Evolutionary conservation across 1,284 basidiomycete species (phyloP).

Genomic region (Hymenochaete sp.): DNA sequence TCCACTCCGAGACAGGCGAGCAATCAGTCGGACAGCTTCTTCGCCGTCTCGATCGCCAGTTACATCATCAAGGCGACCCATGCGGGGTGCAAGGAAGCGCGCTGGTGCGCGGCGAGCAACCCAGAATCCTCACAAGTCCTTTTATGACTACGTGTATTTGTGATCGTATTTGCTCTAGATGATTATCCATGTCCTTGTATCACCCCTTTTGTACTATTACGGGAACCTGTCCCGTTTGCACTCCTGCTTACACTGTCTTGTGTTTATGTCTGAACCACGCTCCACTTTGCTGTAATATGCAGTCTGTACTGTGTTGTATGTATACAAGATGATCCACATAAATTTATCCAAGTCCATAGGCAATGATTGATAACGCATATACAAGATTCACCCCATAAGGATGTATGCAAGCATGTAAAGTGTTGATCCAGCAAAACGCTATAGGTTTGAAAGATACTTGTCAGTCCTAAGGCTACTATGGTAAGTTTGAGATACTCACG

Average conservation of each 20-base stretch:
- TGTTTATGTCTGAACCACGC: too few species aligned
- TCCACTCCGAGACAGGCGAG: constrained; percentile 28
- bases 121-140: constrained; percentile 22
- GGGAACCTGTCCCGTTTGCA: too few species aligned
- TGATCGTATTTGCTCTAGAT: background rate
- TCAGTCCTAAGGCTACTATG: background rate
- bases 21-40: constrained; percentile 18
- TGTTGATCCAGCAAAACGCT: constrained; percentile 57
- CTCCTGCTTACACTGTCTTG: too few species aligned
- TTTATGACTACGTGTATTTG: constrained; percentile 30
- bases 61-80: constrained; percentile 27
- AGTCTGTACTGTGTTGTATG: background rate
- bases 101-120: constrained; percentile 1
- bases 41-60: constrained; percentile 16
- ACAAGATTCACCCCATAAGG: constrained; percentile 10
- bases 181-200: background rate
- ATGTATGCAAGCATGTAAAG: constrained; percentile 42
- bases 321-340: background rate
- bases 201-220: background rate
- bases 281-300: too few species aligned
- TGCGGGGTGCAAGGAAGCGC: constrained; percentile 20
- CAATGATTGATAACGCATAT: too few species aligned
- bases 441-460: too few species aligned
- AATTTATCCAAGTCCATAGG: too few species aligned
- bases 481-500: constrained; percentile 32